Evolutionary conservation across 2,329 filamentous ascomycete genomes (phyloP), one percentile per base, ranked within the genome.

Genomic region (Chaetomiaceae sp.): DNA sequence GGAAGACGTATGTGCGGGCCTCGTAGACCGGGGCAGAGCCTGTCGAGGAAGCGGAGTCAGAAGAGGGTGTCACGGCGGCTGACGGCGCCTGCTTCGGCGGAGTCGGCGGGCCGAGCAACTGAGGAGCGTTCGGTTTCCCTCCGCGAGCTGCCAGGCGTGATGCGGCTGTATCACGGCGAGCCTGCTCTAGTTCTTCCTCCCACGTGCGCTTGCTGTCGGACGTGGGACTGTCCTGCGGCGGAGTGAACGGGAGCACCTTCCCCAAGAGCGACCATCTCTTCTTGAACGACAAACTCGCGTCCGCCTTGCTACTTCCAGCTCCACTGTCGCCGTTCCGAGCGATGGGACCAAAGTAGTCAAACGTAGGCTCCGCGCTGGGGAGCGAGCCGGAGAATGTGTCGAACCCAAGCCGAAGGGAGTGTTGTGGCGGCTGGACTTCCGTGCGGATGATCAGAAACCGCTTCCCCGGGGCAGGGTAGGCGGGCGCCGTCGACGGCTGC

Each of bases 391-490:
- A 53, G 27, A 71, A 68, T 0, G 69, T 65, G 46, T 79, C 75
- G 49, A 78, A 78, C 14, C 71, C 72, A 39, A 72, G 59, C 47
- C 71, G 66, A 8, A 78, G 62, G 6, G 73, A 72, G 3, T 68
- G 65, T 50, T 77, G 75, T 1, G 69, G 63, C 4, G 63, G 57
- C 36, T 68, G 69, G 18, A 75, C 59, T 50, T 95, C 89, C 53
- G 86, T 90, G 47, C 88, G 83, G 54, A 95, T 85, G 57, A 96
- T 95, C 65, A 95, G 79, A 50, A 96, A 86, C 51, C 86, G 78
- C 59, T 91, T 87, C 38, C 86, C 85, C 2, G 90, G 88, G 2
- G 88, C 88, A 6, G 90, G 90, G 48, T 84, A 83, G 58, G 84
- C 89, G n/a, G 90, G 87, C 6, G 81, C 81, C 2, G 87, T 88